Percentiles rank a stretch among this genome's conserved stretches.
Conservation (phyloP, 2,329 filamentous ascomycete species). For the Aureobasidium sp. region DNA sequence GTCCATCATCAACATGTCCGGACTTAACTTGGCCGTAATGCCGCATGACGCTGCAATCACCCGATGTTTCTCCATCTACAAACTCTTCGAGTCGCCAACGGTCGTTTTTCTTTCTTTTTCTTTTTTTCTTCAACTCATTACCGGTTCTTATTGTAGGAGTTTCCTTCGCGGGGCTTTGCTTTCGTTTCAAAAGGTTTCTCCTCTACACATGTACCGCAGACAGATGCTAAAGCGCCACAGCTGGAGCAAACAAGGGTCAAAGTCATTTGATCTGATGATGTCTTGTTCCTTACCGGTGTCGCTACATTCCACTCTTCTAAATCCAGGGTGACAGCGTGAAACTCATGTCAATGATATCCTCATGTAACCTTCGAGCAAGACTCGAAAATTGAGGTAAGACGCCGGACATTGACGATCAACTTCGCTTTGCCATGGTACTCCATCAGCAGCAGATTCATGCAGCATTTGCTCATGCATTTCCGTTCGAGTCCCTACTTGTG, state of each 20-base stretch:
- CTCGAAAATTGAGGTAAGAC: too few species aligned
- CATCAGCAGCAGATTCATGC: too few species aligned
- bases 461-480: too few species aligned
- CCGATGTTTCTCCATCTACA: slow-evolving; percentile 5
- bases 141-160: slow-evolving; percentile 16
- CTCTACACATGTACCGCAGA: slow-evolving; percentile 16
- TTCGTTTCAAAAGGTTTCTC: slow-evolving; percentile 6
- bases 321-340: not conserved
- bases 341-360: too few species aligned
- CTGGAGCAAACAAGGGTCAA: slow-evolving; percentile 15
- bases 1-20: not conserved
- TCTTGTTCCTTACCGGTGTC: slow-evolving; percentile 15
- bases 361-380: too few species aligned
- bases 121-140: slow-evolving; percentile 16
- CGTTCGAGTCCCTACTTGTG: too few species aligned
- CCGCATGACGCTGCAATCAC: slow-evolving; percentile 1
- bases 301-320: not conserved
- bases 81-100: not conserved
- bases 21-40: too few species aligned
- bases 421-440: too few species aligned
- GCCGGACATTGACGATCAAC: too few species aligned
- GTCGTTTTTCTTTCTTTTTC: not conserved
- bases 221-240: slow-evolving; percentile 12
- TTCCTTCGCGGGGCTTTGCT: slow-evolving; percentile 2
- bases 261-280: slow-evolving; percentile 15